phyloP scores from a whole-genome alignment of 208 protist species.

The Crithidia sp. region DNA sequence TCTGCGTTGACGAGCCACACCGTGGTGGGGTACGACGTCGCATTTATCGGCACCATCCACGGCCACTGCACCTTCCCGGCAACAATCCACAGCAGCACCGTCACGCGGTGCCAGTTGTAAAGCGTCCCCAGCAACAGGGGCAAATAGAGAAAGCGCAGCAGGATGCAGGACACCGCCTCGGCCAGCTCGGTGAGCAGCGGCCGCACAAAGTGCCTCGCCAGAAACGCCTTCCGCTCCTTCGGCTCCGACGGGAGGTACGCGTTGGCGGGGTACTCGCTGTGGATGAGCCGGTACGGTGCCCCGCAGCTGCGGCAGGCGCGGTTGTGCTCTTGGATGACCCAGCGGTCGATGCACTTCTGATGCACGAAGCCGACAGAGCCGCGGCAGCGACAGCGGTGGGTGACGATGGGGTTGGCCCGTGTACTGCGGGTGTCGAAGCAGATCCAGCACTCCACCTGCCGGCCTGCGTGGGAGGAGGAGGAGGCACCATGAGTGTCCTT shows the following conservation, averaged over 20 bases:
- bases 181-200: constrained; percentile 22
- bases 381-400: constrained; percentile 57
- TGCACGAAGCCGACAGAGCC: constrained; percentile 71
- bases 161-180: constrained; percentile 11
- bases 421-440: constrained; percentile 51
- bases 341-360: constrained; percentile 69
- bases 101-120: constrained; percentile 22
- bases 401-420: constrained; percentile 53
- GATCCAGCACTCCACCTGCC: constrained; percentile 65
- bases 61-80: not conserved
- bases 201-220: constrained; percentile 14
- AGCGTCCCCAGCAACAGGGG: constrained; percentile 34
- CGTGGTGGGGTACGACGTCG: not conserved
- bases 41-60: not conserved
- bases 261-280: constrained; percentile 26
- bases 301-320: constrained; percentile 59
- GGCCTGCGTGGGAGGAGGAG: not conserved
- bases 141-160: constrained; percentile 36
- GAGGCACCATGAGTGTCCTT: not conserved
- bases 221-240: constrained; percentile 20
- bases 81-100: constrained; percentile 18
- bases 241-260: constrained; percentile 19
- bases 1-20: constrained; percentile 10
- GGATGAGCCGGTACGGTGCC: constrained; percentile 48
- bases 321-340: constrained; percentile 63